Evolutionary conservation across 176 grass and related monocot genomes (phyloP).

Genomic region (Oryza nivara): DNA sequence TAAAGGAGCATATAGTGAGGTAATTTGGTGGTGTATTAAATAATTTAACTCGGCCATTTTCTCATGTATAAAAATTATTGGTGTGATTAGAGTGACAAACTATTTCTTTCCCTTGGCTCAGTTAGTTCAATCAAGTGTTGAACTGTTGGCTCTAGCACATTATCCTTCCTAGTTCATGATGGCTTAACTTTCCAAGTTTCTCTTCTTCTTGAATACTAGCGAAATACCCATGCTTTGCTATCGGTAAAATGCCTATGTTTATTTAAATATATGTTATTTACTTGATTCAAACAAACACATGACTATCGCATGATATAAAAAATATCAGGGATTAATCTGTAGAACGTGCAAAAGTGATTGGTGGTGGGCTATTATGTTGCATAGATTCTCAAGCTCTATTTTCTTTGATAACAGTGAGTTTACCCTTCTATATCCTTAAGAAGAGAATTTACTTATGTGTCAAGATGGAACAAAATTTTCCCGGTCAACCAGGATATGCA

Average conservation of each 20-base stretch:
- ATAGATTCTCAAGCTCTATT: neutral
- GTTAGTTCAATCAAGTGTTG: neutral
- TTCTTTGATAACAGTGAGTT: neutral
- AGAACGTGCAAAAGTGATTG: no score
- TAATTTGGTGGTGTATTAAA: constrained; percentile 49
- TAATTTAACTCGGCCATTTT: constrained; percentile 40
- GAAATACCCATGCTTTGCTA: no score
- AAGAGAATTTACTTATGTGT: neutral
- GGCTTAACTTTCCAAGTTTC: neutral
- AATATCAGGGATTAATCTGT: no score
- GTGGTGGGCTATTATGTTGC: no score
- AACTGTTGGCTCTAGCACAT: neutral
- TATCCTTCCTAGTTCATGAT: neutral
- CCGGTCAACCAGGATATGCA: neutral
- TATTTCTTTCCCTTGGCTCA: neutral
- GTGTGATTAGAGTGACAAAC: constrained; percentile 9
- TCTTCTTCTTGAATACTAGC: no score
- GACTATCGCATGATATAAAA: no score
- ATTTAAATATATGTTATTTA: no score
- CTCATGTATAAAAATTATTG: constrained; percentile 42
- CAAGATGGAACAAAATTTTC: neutral
- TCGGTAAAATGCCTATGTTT: no score
- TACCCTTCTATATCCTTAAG: neutral
- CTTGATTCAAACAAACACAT: no score
- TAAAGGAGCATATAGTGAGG: constrained; percentile 43